Evolutionary conservation across 1,139 yeast genomes (phyloP).

Genomic region (Pichia sp.): DNA sequence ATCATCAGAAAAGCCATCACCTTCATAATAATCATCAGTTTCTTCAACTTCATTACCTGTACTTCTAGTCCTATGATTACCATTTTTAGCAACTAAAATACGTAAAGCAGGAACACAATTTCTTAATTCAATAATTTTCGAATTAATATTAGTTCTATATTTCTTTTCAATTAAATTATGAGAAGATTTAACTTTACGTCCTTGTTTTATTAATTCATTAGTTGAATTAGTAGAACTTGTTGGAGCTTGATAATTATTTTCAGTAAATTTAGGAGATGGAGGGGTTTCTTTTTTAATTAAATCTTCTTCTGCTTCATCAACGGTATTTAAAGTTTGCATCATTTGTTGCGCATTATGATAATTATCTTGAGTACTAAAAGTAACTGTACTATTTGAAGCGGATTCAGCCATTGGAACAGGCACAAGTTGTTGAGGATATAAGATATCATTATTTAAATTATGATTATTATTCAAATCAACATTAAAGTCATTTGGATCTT

Average conservation of each 20-base stretch:
- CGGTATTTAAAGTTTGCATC: conserved; percentile 15
- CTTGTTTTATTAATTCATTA: conserved; percentile 8
- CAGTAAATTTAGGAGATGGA: not conserved
- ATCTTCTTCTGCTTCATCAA: conserved; percentile 21
- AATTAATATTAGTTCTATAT: conserved; percentile 70
- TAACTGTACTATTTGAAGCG: conserved; percentile 27
- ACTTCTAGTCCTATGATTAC: conserved; percentile 29
- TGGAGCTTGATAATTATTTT: not conserved
- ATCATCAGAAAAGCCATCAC: conserved; percentile 40
- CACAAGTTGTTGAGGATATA: conserved; percentile 15
- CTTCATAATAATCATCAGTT: conserved; percentile 34
- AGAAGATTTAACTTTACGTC: conserved; percentile 48
- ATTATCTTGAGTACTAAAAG: conserved; percentile 19
- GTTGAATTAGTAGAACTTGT: not conserved
- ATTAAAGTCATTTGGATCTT: conserved; percentile 12
- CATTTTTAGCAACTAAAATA: conserved; percentile 33
- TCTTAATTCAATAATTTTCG: conserved; percentile 62
- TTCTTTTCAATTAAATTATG: conserved; percentile 78
- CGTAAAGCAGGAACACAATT: conserved; percentile 69
- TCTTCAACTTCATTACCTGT: conserved; percentile 25
- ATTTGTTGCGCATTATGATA: conserved; percentile 12
- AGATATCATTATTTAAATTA: conserved; percentile 14
- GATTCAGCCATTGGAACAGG: conserved; percentile 29
- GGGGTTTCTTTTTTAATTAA: conserved; percentile 10
- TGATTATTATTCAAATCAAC: conserved; percentile 7